A percentile compares a stretch with the other conserved stretches of the same genome.
phyloP scores from a whole-genome alignment of 1,139 yeast genomes.

The Oligophagozyma castellii region DNA sequence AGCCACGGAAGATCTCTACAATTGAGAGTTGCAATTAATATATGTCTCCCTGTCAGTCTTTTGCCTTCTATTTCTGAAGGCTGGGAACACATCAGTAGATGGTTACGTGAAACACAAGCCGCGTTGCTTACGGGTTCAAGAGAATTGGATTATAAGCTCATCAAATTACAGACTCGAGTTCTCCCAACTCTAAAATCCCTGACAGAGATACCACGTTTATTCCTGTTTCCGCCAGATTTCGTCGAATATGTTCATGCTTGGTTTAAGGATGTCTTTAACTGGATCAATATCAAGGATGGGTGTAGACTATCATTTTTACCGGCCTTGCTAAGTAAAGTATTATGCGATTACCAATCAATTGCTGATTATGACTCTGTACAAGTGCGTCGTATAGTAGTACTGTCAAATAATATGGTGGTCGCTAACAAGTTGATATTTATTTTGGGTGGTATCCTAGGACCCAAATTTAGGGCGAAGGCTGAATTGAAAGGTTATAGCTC shows the following conservation, averaged over 20 bases:
- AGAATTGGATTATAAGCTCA: constrained; percentile 5
- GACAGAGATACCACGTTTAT: constrained; percentile 24
- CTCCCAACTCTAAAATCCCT: constrained; percentile 21
- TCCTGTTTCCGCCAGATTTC: constrained; percentile 22
- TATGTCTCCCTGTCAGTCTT: constrained; percentile 20
- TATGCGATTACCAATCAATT: constrained; percentile 29
- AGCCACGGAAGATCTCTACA: neutral
- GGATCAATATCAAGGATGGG: constrained; percentile 53
- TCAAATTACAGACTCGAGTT: constrained; percentile 18
- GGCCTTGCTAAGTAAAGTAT: constrained; percentile 31
- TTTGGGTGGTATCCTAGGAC: constrained; percentile 32
- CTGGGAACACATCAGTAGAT: constrained; percentile 16
- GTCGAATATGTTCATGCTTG: constrained; percentile 29
- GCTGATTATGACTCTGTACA: constrained; percentile 16
- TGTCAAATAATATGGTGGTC: constrained; percentile 49
- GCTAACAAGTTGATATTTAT: constrained; percentile 47
- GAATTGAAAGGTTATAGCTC: constrained; percentile 3
- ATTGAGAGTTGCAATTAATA: constrained; percentile 13
- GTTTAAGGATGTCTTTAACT: constrained; percentile 43
- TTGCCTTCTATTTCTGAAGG: constrained; percentile 18
- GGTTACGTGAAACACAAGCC: constrained; percentile 19
- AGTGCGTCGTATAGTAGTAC: constrained; percentile 36
- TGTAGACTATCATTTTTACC: constrained; percentile 30
- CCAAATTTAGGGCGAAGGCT: constrained; percentile 14
- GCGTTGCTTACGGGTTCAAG: constrained; percentile 5